Evolutionary conservation across 73 alveolate species (phyloP).

Genomic region (Paramecium sonneborni): DNA sequence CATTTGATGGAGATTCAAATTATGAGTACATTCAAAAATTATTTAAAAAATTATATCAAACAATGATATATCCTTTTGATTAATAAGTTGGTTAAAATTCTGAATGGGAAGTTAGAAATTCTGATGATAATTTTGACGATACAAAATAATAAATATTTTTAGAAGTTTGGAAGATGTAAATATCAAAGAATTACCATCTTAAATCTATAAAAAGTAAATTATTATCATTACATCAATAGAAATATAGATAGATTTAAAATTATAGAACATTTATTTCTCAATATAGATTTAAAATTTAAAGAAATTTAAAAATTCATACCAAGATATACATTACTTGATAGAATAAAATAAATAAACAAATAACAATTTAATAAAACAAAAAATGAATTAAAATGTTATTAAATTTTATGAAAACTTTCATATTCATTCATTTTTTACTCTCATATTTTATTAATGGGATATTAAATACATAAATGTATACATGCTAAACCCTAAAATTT

Average conservation of each 20-base stretch:
- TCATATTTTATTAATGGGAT: constrained; percentile 16
- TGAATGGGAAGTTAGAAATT: background rate
- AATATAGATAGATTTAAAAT: background rate
- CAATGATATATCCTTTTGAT: constrained; percentile 19
- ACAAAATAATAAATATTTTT: constrained; percentile 10
- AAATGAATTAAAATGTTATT: background rate
- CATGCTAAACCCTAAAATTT: background rate
- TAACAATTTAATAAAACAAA: background rate
- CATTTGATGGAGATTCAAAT: constrained; percentile 44
- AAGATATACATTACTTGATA: background rate
- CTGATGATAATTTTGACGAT: background rate
- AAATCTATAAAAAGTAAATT: background rate
- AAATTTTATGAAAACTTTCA: background rate
- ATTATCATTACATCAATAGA: background rate
- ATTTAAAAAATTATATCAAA: background rate
- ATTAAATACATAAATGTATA: constrained; percentile 2
- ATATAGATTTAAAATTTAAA: background rate
- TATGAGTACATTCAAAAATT: background rate
- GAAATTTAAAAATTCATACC: constrained; percentile 14
- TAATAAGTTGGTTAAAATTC: background rate
- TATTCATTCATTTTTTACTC: background rate
- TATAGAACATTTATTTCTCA: background rate
- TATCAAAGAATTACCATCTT: background rate
- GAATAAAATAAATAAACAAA: background rate
- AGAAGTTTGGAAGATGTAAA: constrained; percentile 42